A percentile compares a stretch with the other conserved stretches of the same genome.
Evolutionary conservation across 1,284 basidiomycete species (phyloP).

Genomic region (Afroboletus lepidellus): DNA sequence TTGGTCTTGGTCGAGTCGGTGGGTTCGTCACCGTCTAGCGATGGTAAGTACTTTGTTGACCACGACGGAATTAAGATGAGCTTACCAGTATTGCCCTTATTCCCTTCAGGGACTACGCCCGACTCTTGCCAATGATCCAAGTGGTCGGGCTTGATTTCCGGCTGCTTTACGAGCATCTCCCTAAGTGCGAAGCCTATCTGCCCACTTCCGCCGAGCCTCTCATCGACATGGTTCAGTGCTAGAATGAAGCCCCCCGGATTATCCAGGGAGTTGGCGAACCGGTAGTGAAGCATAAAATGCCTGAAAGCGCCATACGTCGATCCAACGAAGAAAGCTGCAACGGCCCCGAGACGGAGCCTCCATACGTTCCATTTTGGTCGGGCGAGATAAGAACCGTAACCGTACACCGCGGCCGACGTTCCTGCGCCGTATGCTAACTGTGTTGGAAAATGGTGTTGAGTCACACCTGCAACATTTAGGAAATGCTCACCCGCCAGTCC

Average conservation of each 20-base stretch:
- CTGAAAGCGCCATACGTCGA: conserved; percentile 38
- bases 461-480: background rate
- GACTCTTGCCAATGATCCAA: conserved; percentile 9
- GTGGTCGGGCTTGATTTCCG: conserved; percentile 9
- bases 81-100: conserved; percentile 13
- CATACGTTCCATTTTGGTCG: conserved; percentile 31
- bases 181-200: conserved; percentile 23
- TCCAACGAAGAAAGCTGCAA: conserved; percentile 28
- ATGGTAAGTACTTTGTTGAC: background rate
- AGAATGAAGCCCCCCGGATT: conserved; percentile 42
- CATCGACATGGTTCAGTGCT: conserved; percentile 41
- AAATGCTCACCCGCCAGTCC: conserved; percentile 38
- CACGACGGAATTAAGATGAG: background rate
- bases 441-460: conserved; percentile 4
- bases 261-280: conserved; percentile 48
- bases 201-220: conserved; percentile 32
- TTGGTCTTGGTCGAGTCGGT: conserved; percentile 21
- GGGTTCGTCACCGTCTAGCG: conserved; percentile 9
- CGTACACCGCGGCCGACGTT: conserved; percentile 22
- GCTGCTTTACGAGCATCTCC: conserved; percentile 20
- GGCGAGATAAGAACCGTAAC: conserved; percentile 30
- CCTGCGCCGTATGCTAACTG: conserved; percentile 33
- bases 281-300: conserved; percentile 43
- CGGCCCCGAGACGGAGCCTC: conserved; percentile 25
- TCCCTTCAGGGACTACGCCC: conserved; percentile 12